phyloP scores from a whole-genome alignment of 805 yeast species.

The Saturnispora silvae region DNA sequence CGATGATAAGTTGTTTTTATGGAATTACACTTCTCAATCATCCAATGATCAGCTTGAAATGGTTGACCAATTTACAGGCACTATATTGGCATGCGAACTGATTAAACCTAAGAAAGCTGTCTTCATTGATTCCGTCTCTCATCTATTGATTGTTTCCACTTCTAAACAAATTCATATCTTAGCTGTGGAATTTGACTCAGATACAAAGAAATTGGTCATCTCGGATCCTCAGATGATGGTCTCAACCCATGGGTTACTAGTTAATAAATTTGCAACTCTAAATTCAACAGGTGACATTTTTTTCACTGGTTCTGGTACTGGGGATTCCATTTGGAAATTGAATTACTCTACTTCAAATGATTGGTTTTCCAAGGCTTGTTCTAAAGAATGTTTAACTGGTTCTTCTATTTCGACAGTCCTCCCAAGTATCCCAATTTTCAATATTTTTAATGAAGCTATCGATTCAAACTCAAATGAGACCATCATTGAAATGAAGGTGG shows the following conservation, averaged over 20 bases:
- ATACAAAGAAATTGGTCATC: constrained; percentile 44
- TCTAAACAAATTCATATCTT: constrained; percentile 66
- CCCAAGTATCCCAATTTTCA: constrained; percentile 30
- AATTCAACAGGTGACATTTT: constrained; percentile 68
- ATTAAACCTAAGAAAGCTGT: constrained; percentile 76
- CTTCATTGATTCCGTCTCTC: constrained; percentile 67
- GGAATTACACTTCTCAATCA: constrained; percentile 53
- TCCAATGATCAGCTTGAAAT: constrained; percentile 54
- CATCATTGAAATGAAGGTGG: constrained; percentile 57
- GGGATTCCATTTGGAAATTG: constrained; percentile 76
- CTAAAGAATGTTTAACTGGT: constrained; percentile 73
- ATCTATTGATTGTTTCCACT: constrained; percentile 69
- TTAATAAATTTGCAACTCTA: constrained; percentile 48
- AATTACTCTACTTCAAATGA: constrained; percentile 73
- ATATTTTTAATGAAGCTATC: constrained; percentile 16
- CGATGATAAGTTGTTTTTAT: constrained; percentile 71
- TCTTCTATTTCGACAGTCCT: constrained; percentile 44
- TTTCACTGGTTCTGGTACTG: constrained; percentile 74
- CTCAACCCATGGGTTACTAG: constrained; percentile 67
- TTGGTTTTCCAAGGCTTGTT: constrained; percentile 79
- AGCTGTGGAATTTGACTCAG: constrained; percentile 46
- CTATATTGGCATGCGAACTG: constrained; percentile 64
- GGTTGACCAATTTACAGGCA: constrained; percentile 71
- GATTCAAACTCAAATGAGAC: constrained; percentile 32
- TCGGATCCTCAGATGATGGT: constrained; percentile 78